Percentiles rank a stretch among this genome's conserved stretches.
Conservation (phyloP, 2,329 filamentous ascomycete species). For the Geosmithia morbida region DNA sequence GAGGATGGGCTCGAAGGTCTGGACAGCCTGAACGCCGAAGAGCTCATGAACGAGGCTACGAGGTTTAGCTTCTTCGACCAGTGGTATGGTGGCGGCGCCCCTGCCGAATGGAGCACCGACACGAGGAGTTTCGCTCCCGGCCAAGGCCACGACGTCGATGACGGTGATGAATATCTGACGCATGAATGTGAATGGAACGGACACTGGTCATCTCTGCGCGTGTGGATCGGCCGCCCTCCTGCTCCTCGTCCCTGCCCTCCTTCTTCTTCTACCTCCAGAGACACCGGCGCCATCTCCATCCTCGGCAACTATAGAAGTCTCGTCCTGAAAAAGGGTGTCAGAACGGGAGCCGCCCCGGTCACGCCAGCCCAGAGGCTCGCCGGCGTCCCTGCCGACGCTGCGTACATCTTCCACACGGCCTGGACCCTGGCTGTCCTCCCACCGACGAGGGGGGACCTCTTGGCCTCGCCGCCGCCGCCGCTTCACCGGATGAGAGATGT, state of each 20-base stretch:
- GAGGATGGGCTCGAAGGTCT: slow-evolving; percentile 14
- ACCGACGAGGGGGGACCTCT: slow-evolving; percentile 3
- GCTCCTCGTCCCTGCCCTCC: too few relatives aligned
- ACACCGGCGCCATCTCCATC: too few relatives aligned
- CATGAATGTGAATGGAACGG: slow-evolving; percentile 12
- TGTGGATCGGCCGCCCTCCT: slow-evolving; percentile 29
- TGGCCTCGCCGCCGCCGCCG: slow-evolving; percentile 4
- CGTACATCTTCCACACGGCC: slow-evolving; percentile 32
- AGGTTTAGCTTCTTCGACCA: slow-evolving; percentile 32
- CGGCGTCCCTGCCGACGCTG: slow-evolving; percentile 26
- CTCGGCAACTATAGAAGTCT: slow-evolving; percentile 35
- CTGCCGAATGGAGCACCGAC: too few relatives aligned
- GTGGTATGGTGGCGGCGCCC: neutral
- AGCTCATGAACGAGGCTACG: slow-evolving; percentile 22
- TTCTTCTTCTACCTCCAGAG: too few relatives aligned
- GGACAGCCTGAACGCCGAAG: slow-evolving; percentile 20
- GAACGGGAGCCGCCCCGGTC: slow-evolving; percentile 25
- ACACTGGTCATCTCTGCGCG: slow-evolving; percentile 8
- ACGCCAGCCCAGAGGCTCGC: slow-evolving; percentile 33
- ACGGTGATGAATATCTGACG: slow-evolving; percentile 9
- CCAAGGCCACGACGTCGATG: too few relatives aligned
- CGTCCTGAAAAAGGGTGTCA: slow-evolving; percentile 19
- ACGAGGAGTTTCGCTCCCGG: too few relatives aligned
- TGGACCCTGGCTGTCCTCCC: slow-evolving; percentile 36
- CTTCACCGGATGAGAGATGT: slow-evolving; percentile 33